Percentiles rank a stretch among this genome's conserved stretches.
phyloP scores from a whole-genome alignment of 2,329 filamentous ascomycete genomes.

The Aschersonia sp. region DNA sequence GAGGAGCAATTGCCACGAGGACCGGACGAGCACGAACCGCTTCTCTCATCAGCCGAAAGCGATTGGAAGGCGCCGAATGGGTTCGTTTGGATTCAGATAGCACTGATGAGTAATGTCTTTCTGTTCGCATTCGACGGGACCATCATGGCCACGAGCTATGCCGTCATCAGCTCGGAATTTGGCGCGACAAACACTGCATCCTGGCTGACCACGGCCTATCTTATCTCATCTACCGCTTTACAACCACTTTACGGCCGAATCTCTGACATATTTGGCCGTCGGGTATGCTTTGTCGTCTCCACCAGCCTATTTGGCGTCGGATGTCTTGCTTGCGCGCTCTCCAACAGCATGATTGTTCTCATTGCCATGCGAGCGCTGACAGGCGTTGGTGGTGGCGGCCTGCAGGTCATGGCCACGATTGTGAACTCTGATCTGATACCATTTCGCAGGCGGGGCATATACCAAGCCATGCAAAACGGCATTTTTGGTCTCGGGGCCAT shows the following conservation, averaged over 20 bases:
- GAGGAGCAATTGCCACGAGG: background rate
- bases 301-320: constrained; percentile 46
- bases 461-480: constrained; percentile 45
- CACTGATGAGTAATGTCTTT: constrained; percentile 51
- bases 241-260: constrained; percentile 58
- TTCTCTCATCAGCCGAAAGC: background rate
- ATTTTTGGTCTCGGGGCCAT: constrained; percentile 48
- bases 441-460: constrained; percentile 39
- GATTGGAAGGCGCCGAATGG: constrained; percentile 32
- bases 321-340: constrained; percentile 50
- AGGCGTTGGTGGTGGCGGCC: constrained; percentile 54
- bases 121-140: constrained; percentile 57
- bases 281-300: constrained; percentile 48
- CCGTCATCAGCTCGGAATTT: constrained; percentile 62
- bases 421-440: constrained; percentile 51
- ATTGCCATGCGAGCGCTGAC: constrained; percentile 51
- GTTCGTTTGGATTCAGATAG: constrained; percentile 44
- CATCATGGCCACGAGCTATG: constrained; percentile 59
- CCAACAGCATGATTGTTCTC: constrained; percentile 40
- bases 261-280: constrained; percentile 54
- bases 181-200: constrained; percentile 57
- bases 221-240: constrained; percentile 57
- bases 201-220: constrained; percentile 60
- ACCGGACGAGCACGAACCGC: background rate
- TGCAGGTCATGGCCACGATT: constrained; percentile 49